phyloP scores from a whole-genome alignment of 73 alveolate genomes.

The Blepharisma japonicum region DNA sequence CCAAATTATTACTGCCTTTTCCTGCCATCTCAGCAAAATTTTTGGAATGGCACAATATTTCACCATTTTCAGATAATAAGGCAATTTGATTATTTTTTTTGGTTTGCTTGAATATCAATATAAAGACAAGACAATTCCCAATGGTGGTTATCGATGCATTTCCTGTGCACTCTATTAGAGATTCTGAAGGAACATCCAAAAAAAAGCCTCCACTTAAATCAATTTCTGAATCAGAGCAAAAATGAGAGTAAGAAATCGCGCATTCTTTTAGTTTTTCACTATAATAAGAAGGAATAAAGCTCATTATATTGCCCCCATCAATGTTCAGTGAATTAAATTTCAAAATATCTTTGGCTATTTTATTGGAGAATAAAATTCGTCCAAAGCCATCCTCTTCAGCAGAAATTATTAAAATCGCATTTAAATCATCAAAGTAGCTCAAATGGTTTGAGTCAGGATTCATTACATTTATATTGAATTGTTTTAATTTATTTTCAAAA shows the following conservation, averaged over 20 bases:
- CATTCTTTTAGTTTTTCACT: background rate
- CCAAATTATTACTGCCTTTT: background rate
- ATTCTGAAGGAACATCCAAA: background rate
- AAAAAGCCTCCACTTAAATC: background rate
- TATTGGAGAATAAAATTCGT: background rate
- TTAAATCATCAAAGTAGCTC: conserved; percentile 9
- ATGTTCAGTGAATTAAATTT: background rate
- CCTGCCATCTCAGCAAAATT: background rate
- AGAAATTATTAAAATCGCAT: background rate
- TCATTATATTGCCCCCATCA: background rate
- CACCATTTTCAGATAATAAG: background rate
- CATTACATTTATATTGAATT: background rate
- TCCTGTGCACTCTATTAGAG: background rate
- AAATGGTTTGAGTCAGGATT: background rate
- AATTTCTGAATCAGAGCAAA: background rate
- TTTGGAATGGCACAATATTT: background rate
- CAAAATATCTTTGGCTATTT: background rate
- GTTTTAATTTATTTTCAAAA: background rate
- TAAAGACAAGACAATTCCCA: background rate
- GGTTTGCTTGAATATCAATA: background rate
- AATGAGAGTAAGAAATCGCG: background rate
- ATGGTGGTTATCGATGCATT: background rate
- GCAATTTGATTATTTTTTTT: background rate
- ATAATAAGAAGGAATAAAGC: conserved; percentile 7
- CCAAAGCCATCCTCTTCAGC: background rate